Evolutionary conservation across 2,329 filamentous ascomycete genomes (phyloP), one percentile per base, ranked within the genome.

Genomic region (Stromatinia cepivora): DNA sequence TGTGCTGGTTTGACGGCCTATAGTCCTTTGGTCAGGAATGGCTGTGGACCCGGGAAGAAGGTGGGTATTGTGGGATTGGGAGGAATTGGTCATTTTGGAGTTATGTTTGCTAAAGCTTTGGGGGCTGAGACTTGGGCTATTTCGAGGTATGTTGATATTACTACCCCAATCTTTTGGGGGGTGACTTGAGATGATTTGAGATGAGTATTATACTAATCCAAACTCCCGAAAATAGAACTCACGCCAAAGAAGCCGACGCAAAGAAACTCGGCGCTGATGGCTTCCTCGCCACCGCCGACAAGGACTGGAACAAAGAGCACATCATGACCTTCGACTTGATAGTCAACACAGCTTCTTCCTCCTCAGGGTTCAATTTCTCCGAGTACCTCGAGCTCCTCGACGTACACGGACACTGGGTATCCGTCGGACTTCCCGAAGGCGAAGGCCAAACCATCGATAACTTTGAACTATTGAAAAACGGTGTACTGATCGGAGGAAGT

Each of bases 1-100:
- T 96, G 93, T 80, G 93, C 92, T 53, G 93, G 93, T 72, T 84
- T 96, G 73, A 96, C 93, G 4, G 88, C 88, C 70, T 96, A 89
- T 82, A 90, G 87, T 71, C 92, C 93, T 1, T 84, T 97, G 20
- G 89, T 92, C 72, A 86, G 92, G 62, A 89, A 93, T 76, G 91
- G 91, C 31, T 85, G 86, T 70, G 91, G 91, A 0, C 90, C 90
- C 0, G 92, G 92, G 72, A 92, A 92, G 83, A 92, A 92, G 82
- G 88, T 93, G 31, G 91, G 86, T 50, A 87, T 94, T 71, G 87
- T 93, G 11, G 91, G 91, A 72, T 82, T 93, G 73, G 90, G 90
- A 25, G 90, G 90, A 17, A 86, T 92, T 69, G 90, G 90, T 8
- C 90, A 92, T 80, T 90, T 91, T 75, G 90, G 85, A 10, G 79